Evolutionary conservation across 768 basidiomycete species (phyloP).

Genomic region (Lactarius quietus): DNA sequence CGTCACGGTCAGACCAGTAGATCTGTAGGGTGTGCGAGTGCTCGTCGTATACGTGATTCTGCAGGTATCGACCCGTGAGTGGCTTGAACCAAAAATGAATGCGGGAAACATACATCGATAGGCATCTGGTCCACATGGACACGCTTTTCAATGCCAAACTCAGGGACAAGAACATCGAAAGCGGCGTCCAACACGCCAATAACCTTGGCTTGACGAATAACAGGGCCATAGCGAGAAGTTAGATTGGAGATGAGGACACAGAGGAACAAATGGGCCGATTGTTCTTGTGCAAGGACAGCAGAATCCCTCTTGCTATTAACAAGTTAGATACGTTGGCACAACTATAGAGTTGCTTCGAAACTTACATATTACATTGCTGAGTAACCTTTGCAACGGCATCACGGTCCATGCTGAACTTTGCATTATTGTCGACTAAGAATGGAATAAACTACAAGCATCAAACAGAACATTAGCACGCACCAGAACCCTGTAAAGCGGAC

Average conservation of each 20-base stretch:
- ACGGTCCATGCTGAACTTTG: constrained; percentile 95
- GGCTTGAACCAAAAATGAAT: neutral
- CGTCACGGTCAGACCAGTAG: constrained; percentile 94
- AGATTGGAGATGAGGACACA: constrained; percentile 93
- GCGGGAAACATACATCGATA: constrained; percentile 65
- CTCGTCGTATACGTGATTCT: constrained; percentile 97
- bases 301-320: constrained; percentile 79
- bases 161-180: constrained; percentile 93
- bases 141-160: constrained; percentile 98
- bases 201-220: constrained; percentile 92
- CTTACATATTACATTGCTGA: constrained; percentile 96
- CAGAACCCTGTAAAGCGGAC: constrained; percentile 70
- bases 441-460: neutral
- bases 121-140: constrained; percentile 99
- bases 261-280: constrained; percentile 92
- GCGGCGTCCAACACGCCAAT: constrained; percentile 96
- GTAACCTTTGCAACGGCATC: constrained; percentile 97
- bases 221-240: constrained; percentile 92
- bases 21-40: constrained; percentile 89
- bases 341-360: constrained; percentile 8
- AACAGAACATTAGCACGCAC: constrained; percentile 38
- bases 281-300: constrained; percentile 89
- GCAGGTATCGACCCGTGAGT: neutral
- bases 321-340: constrained; percentile 6
- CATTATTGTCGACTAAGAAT: constrained; percentile 34